phyloP scores from a whole-genome alignment of 2,329 filamentous ascomycete species.

The Exophiala dermatitidis region DNA sequence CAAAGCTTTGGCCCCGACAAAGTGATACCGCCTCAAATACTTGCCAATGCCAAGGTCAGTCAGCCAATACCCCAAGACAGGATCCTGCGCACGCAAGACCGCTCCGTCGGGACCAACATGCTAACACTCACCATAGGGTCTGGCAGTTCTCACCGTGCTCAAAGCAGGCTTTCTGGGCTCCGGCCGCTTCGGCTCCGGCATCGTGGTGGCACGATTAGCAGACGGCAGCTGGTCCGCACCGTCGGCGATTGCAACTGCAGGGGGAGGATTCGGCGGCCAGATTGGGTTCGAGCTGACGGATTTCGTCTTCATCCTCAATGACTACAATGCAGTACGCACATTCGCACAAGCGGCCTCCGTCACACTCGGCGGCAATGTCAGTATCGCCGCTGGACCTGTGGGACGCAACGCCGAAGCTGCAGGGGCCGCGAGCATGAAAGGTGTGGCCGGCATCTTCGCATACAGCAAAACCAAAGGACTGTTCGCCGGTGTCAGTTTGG shows the following conservation, averaged over 20 bases:
- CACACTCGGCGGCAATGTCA: conserved; percentile 92
- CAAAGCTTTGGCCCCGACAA: conserved; percentile 95
- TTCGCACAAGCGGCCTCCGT: conserved; percentile 89
- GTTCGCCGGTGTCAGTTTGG: conserved; percentile 89
- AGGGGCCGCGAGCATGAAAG: conserved; percentile 81
- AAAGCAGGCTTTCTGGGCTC: conserved; percentile 47
- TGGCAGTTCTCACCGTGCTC: conserved; percentile 44
- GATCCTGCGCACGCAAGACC: not conserved
- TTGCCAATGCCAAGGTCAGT: conserved; percentile 79
- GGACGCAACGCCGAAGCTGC: conserved; percentile 94
- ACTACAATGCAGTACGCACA: conserved; percentile 77
- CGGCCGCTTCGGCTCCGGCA: conserved; percentile 44
- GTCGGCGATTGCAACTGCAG: conserved; percentile 43
- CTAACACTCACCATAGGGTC: conserved; percentile 34
- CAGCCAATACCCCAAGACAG: not conserved
- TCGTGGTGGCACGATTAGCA: conserved; percentile 43
- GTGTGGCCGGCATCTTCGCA: conserved; percentile 86
- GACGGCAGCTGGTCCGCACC: conserved; percentile 47
- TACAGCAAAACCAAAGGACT: conserved; percentile 98
- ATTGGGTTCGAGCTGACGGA: conserved; percentile 48
- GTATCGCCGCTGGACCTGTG: conserved; percentile 85
- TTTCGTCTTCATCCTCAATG: conserved; percentile 98
- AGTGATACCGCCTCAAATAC: conserved; percentile 83
- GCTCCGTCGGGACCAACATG: not conserved
- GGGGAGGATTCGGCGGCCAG: conserved; percentile 45